These are phyloP conservation scores for Dryas integrifolia DNA, from an alignment of 331 rosid species.

Conservation along the genomic window DNA sequence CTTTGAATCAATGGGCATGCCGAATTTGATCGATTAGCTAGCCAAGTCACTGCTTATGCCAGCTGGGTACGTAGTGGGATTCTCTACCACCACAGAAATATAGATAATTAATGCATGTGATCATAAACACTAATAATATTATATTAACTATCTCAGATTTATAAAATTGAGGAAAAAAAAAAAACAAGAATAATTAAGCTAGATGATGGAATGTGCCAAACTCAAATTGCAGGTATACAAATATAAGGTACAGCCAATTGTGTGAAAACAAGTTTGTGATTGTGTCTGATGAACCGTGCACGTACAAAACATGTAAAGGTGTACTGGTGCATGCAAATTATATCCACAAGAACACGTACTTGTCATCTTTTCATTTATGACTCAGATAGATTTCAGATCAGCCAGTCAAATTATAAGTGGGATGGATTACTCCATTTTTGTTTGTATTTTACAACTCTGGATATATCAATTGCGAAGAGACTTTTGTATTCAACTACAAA, in stretches of 20 bases:
- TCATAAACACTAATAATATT: too few species aligned
- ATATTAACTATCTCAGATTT: too few species aligned
- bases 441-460: background rate
- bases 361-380: background rate
- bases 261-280: background rate
- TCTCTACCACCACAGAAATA: too few species aligned
- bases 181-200: background rate
- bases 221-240: background rate
- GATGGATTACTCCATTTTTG: too few species aligned
- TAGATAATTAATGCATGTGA: too few species aligned
- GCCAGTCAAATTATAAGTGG: background rate
- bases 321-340: background rate
- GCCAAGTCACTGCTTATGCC: background rate
- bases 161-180: background rate
- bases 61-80: too few species aligned
- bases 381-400: background rate
- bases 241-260: background rate
- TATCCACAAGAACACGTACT: background rate
- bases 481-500: background rate
- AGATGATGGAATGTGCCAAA: slow-evolving; percentile 8
- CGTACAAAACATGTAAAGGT: slow-evolving; percentile 6
- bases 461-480: background rate
- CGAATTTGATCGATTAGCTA: background rate
- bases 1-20: background rate
- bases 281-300: slow-evolving; percentile 12